A percentile compares a stretch with the other conserved stretches of the same genome.
Evolutionary conservation across 495 filamentous ascomycete species (phyloP).

Genomic region (Tuber indicum): DNA sequence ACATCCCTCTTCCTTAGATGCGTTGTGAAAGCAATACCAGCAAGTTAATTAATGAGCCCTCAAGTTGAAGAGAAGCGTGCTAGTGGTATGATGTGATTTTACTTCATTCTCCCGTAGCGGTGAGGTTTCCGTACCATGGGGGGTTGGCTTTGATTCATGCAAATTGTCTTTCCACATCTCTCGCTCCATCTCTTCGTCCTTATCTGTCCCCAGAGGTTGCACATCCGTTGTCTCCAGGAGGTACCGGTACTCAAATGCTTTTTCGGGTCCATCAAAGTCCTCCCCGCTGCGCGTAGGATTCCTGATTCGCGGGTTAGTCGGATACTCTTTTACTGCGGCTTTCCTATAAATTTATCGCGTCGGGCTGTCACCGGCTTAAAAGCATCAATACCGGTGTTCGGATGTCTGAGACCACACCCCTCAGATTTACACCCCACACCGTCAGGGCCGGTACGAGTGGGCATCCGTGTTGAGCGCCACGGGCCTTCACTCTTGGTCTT

Average conservation of each 20-base stretch:
- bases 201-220: not conserved
- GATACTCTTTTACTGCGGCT: not conserved
- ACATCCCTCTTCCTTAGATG: not conserved
- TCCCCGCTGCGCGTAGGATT: not conserved
- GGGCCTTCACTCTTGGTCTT: not conserved
- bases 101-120: not conserved
- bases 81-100: not conserved
- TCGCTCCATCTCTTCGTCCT: not conserved
- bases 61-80: not conserved
- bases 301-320: too few species aligned
- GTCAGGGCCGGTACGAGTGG: not conserved
- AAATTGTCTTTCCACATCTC: not conserved
- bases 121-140: not conserved
- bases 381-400: not conserved
- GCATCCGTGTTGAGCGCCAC: not conserved
- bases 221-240: not conserved
- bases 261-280: not conserved
- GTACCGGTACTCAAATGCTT: not conserved
- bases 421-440: not conserved
- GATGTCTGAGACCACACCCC: not conserved
- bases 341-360: not conserved
- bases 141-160: not conserved
- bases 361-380: not conserved
- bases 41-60: not conserved
- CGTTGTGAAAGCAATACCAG: not conserved